Conservation (phyloP, 75 land plant genomes). For the Picea sitchensis region DNA sequence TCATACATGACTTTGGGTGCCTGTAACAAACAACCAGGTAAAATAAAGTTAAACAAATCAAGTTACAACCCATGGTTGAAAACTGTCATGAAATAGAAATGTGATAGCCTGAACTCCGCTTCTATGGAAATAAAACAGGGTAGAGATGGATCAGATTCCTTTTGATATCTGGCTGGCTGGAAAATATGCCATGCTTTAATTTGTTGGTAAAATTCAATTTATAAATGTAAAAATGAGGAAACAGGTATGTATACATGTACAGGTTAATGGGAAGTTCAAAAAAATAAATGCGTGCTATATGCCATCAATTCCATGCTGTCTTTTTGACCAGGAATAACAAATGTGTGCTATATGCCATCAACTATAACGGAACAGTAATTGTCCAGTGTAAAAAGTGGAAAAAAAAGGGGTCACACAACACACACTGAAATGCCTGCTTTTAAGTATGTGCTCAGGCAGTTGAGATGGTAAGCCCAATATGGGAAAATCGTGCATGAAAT, state of each 20-base stretch:
- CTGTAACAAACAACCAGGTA: neutral
- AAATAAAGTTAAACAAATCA: neutral
- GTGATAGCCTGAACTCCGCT: neutral
- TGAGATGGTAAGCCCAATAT: too few relatives aligned
- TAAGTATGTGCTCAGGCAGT: too few relatives aligned
- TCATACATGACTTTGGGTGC: slow-evolving; percentile 30
- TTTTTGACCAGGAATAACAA: neutral
- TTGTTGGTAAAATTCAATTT: neutral
- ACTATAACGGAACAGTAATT: too few relatives aligned
- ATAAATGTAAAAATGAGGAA: neutral
- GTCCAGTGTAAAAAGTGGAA: too few relatives aligned
- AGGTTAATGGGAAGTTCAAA: neutral
- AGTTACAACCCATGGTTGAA: neutral
- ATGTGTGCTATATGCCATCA: neutral
- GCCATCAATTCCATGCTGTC: neutral
- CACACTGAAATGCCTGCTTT: too few relatives aligned
- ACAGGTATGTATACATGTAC: neutral
- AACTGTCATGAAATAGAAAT: neutral
- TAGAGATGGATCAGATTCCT: neutral
- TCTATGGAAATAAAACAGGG: neutral
- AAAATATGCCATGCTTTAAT: neutral
- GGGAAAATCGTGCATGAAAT: too few relatives aligned
- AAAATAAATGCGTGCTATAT: neutral
- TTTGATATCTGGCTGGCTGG: neutral
- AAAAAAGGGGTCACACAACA: too few relatives aligned